Evolutionary conservation across 495 filamentous ascomycete genomes (phyloP).

Genomic region (Evernia prunastri): DNA sequence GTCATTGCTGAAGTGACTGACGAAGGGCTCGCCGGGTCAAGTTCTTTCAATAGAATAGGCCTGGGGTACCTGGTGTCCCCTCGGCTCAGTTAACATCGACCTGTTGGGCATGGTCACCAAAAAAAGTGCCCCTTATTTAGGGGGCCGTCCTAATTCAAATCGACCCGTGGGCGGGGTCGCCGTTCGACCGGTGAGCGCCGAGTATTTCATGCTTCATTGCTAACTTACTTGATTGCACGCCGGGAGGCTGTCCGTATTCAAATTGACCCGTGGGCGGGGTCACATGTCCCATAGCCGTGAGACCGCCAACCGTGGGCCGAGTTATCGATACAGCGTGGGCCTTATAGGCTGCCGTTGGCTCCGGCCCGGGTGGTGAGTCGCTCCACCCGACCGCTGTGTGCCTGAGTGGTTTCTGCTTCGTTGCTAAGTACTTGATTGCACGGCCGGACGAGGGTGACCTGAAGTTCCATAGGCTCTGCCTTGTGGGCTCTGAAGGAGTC

Average conservation of each 20-base stretch:
- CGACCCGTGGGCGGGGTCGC: background rate
- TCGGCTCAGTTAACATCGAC: background rate
- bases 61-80: background rate
- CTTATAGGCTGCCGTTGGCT: constrained; percentile 19
- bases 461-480: constrained; percentile 26
- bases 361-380: constrained; percentile 14
- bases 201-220: too few relatives aligned
- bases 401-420: background rate
- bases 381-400: constrained; percentile 15
- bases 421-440: background rate
- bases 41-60: background rate
- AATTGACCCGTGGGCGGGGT: too few relatives aligned
- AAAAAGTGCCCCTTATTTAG: background rate
- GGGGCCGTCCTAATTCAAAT: background rate
- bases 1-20: too few relatives aligned
- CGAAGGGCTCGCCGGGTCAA: background rate
- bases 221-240: too few relatives aligned
- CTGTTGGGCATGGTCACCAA: too few relatives aligned
- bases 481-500: constrained; percentile 38
- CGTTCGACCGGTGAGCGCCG: too few relatives aligned
- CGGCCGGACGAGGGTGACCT: constrained; percentile 15
- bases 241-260: too few relatives aligned
- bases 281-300: constrained; percentile 15
- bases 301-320: constrained; percentile 23
- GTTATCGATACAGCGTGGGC: constrained; percentile 16